These are phyloP conservation scores for Phytophthora brassicae DNA, from an alignment of 352 stramenopile genomes.

Conservation along the genomic window DNA sequence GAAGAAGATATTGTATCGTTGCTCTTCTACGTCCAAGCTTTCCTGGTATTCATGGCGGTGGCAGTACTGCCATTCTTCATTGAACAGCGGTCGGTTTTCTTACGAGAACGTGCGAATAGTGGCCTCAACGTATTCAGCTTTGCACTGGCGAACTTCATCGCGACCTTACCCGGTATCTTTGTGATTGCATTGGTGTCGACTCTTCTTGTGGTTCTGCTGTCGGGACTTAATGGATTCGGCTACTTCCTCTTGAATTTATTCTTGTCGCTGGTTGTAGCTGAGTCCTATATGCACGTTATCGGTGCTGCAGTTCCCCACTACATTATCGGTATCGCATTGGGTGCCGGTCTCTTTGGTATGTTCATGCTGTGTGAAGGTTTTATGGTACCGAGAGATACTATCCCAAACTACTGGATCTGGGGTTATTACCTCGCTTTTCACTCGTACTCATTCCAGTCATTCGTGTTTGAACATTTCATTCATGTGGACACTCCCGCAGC, in stretches of 20 bases:
- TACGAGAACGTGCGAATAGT: constrained; percentile 56
- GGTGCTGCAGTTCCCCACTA: constrained; percentile 67
- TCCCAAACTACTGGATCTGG: constrained; percentile 73
- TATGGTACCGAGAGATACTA: constrained; percentile 52
- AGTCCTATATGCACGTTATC: constrained; percentile 75
- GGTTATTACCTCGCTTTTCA: constrained; percentile 80
- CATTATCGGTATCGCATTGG: constrained; percentile 78
- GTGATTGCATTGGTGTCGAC: constrained; percentile 57
- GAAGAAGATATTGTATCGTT: constrained; percentile 46
- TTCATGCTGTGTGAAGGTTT: constrained; percentile 83
- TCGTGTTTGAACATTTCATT: constrained; percentile 77
- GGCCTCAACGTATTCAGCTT: constrained; percentile 69
- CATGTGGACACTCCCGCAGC: background rate
- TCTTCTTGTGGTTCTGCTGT: constrained; percentile 42
- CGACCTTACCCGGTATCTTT: constrained; percentile 56
- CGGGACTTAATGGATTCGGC: constrained; percentile 48
- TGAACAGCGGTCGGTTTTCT: constrained; percentile 78
- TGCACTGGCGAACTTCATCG: constrained; percentile 62
- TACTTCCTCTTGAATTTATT: constrained; percentile 67
- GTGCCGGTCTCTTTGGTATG: constrained; percentile 72
- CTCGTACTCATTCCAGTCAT: constrained; percentile 72
- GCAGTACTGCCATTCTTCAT: constrained; percentile 83
- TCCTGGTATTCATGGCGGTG: constrained; percentile 90
- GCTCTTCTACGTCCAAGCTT: constrained; percentile 86
- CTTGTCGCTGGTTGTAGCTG: constrained; percentile 63